Percentiles rank a stretch among this genome's conserved stretches.
phyloP scores from a whole-genome alignment of 1,284 basidiomycete species.

The Ganoderma sp. region DNA sequence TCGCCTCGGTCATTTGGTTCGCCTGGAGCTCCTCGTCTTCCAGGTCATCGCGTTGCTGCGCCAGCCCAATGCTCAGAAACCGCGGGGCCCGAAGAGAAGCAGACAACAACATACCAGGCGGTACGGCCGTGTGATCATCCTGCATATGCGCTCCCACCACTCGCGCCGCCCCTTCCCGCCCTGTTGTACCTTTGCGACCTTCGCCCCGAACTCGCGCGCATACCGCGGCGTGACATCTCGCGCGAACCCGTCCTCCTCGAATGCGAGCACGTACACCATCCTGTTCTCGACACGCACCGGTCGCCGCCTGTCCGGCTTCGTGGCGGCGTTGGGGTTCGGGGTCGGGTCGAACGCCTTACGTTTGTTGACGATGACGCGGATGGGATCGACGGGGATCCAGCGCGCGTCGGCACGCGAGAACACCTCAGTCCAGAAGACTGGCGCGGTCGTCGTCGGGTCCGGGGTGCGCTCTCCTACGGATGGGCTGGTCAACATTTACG shows the following conservation, averaged over 20 bases:
- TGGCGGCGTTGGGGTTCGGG: conserved; percentile 42
- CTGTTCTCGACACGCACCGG: conserved; percentile 68
- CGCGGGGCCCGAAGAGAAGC: neutral
- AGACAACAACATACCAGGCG: conserved; percentile 63
- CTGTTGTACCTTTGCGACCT: conserved; percentile 83
- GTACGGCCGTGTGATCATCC: conserved; percentile 73
- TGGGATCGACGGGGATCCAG: conserved; percentile 94
- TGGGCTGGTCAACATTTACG: conserved; percentile 1
- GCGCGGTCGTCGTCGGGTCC: conserved; percentile 72
- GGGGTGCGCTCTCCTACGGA: conserved; percentile 40
- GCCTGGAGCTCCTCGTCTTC: conserved; percentile 93
- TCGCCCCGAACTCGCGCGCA: conserved; percentile 83
- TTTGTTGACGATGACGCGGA: conserved; percentile 81
- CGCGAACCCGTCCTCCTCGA: conserved; percentile 89
- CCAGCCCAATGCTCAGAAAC: conserved; percentile 17
- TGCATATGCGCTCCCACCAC: conserved; percentile 86
- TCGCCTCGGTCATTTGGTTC: conserved; percentile 86
- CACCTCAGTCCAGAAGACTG: conserved; percentile 97
- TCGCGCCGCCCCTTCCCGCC: conserved; percentile 72
- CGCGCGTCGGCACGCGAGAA: conserved; percentile 91
- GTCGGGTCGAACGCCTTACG: conserved; percentile 86
- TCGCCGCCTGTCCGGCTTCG: conserved; percentile 40
- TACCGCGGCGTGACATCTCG: conserved; percentile 80
- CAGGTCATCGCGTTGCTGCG: conserved; percentile 86
- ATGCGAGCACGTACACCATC: conserved; percentile 92